These are phyloP conservation scores for Aspergillus jensenii DNA, from an alignment of 2,329 filamentous ascomycete species.

Conservation along the genomic window DNA sequence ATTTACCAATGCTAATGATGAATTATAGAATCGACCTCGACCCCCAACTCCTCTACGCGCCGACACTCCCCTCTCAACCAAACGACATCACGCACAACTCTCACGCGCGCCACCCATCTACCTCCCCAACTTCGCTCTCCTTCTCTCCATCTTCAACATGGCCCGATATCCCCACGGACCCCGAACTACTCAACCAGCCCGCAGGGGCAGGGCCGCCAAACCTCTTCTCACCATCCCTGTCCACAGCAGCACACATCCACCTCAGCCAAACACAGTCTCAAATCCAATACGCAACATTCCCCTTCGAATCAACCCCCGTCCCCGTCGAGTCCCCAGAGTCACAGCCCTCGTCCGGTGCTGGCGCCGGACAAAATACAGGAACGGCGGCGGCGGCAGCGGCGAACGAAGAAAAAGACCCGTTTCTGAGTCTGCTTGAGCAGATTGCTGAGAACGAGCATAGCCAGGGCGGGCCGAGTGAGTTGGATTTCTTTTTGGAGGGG, in stretches of 20 bases:
- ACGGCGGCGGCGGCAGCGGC: slow-evolving; percentile 36
- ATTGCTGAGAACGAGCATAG: slow-evolving; percentile 75
- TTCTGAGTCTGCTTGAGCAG: slow-evolving; percentile 75
- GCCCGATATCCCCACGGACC: slow-evolving; percentile 13
- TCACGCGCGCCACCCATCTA: neutral
- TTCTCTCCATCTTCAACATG: slow-evolving; percentile 24
- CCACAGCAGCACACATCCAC: slow-evolving; percentile 13
- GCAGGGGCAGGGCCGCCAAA: slow-evolving; percentile 13
- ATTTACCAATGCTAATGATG: neutral
- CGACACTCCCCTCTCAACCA: slow-evolving; percentile 15
- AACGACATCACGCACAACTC: slow-evolving; percentile 11
- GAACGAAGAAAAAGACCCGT: slow-evolving; percentile 74
- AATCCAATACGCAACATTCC: slow-evolving; percentile 36
- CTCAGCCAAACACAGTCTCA: neutral
- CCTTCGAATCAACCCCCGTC: slow-evolving; percentile 30
- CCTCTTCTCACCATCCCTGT: slow-evolving; percentile 41
- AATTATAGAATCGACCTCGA: slow-evolving; percentile 15
- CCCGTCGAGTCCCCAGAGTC: slow-evolving; percentile 17
- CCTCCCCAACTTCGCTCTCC: slow-evolving; percentile 13
- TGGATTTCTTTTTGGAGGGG: slow-evolving; percentile 71
- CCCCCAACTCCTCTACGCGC: slow-evolving; percentile 18
- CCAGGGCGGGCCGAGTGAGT: slow-evolving; percentile 66
- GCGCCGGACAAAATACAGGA: slow-evolving; percentile 34
- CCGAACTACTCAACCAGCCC: slow-evolving; percentile 3
- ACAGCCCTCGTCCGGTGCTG: slow-evolving; percentile 18